Base-by-base conservation (phyloP, 2,329 filamentous ascomycete genomes). In the Chaetomiaceae sp. region DNA sequence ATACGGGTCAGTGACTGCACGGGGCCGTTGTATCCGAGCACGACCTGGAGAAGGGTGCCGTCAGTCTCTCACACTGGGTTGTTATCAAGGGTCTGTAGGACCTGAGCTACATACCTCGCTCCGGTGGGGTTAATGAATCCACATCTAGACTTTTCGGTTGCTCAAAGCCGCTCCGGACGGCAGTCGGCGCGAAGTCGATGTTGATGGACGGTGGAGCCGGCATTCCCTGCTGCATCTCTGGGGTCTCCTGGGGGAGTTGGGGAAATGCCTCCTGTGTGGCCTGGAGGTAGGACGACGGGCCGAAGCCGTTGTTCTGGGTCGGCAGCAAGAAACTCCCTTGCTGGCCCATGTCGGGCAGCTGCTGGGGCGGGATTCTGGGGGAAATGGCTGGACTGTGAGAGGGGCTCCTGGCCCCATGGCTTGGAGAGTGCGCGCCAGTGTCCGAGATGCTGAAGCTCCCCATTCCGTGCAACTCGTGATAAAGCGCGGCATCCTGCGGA, bases 141-240 rank as follows among this genome's bases (percentile, higher is more conserved):
- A 85, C 79, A 60, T 89, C 83, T 60, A 84, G 76, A 27, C 78
- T 71, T 64, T 87, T 89, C 18, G 79, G 75, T 25, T 81, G 79
- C 58, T 86, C 86, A 65, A 88, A 86, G 61, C 77, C 82, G 48
- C 76, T 80, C 63, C 81, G 81, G 53, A 80, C 74, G 48, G 87
- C 81, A 8, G 85, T 85, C 21, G 91, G 91, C 14, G 90, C 91
- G 68, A 89, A 90, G 66, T 96, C 89, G 62, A 96, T 94, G 66
- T 94, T 95, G 70, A 96, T 96, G 47, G 91, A 89, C 0, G 91
- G 91, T n/a, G 91, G 91, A 13, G 91, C 89, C 3, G 86, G 87
- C 85, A 95, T 94, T 45, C 85, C 81, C 41, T 64, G 65, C 46
- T 80, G 82, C 65, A 88, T 80, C 53, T 91, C 87, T 21, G 71